Evolutionary conservation across 306 rosid genomes (phyloP).

Genomic region (Glycyrrhiza uralensis): DNA sequence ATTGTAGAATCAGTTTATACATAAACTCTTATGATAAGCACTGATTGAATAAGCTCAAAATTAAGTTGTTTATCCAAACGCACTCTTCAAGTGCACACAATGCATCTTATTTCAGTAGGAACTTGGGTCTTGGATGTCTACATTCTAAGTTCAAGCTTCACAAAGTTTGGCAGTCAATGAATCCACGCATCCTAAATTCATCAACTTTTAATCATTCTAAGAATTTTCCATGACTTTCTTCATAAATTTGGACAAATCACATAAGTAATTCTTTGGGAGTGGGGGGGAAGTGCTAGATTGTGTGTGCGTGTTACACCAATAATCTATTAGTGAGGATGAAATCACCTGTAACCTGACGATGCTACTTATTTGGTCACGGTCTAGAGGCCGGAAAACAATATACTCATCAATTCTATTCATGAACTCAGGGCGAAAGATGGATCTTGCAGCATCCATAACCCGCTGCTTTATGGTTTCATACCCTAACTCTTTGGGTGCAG

Average conservation of each 20-base stretch:
- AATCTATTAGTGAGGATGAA: background rate
- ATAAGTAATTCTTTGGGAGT: background rate
- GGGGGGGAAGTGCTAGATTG: background rate
- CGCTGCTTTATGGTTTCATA: slow-evolving; percentile 84
- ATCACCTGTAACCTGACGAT: slow-evolving; percentile 89
- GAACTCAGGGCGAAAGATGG: slow-evolving; percentile 91
- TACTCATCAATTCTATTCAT: slow-evolving; percentile 97
- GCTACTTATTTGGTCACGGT: slow-evolving; percentile 74
- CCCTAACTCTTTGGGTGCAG: slow-evolving; percentile 49
- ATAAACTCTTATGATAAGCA: too few species aligned
- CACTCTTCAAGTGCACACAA: background rate
- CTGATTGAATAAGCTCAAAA: too few species aligned
- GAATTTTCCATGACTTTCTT: background rate
- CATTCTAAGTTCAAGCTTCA: background rate
- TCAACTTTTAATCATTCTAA: background rate
- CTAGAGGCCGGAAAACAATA: slow-evolving; percentile 92
- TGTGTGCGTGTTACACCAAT: background rate
- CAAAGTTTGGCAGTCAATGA: background rate
- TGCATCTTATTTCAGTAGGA: too few species aligned
- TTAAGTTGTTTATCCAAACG: too few species aligned
- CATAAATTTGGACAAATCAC: background rate
- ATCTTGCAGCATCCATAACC: slow-evolving; percentile 92
- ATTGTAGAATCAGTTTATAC: too few species aligned
- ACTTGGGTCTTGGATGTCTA: too few species aligned
- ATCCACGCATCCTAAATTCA: too few species aligned